Evolutionary conservation across 1,284 basidiomycete species (phyloP), one percentile per base, ranked within the genome.

Genomic region (Tylopilus orsonianus): DNA sequence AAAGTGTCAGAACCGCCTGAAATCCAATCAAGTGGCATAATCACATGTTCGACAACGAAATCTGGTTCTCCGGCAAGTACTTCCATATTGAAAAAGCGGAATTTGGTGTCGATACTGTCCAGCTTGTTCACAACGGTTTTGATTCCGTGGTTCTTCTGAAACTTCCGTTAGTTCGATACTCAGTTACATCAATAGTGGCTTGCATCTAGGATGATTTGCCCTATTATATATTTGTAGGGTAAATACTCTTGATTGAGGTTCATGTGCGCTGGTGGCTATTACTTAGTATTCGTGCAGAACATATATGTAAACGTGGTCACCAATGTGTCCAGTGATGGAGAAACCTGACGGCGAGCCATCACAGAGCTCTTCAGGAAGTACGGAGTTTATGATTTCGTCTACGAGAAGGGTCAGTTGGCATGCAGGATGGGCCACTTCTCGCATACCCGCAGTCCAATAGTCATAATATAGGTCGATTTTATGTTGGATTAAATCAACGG

Each of bases 31-130:
- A 3, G 39, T 18, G 24, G 26, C 4, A 32, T 9, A 70, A 79
- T 51, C 58, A 94, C 93, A 67, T 91, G 87, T 57, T 88, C 81
- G 5, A 97, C 93, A 18, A 90, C 59, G 61, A 87, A 96, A 61
- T 97, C 79, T 0, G 85, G 79, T 50, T 92, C 86, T 10, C 97
- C 97, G 0, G 96, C 95, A 18, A 99, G 75, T 2, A 98, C 77
- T 63, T 99, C 97, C 97, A 99, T 99, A 58, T 90, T 80, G 69
- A 99, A 99, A 55, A 94, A 90, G 18, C 97, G 85, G 68, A 94
- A 99, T 63, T 90, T 77, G 19, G 79, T 84, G 61, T 94, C 85
- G 55, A 98, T 98, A 18, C 71, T 81, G 61, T 97, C 84, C 18
- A 97, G 73, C 68, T 99, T 99, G 75, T 99, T 98, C 37, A 99